Evolutionary conservation across 495 filamentous ascomycete genomes (phyloP), one percentile per base, ranked within the genome.

Genomic region (Talaromyces liani): DNA sequence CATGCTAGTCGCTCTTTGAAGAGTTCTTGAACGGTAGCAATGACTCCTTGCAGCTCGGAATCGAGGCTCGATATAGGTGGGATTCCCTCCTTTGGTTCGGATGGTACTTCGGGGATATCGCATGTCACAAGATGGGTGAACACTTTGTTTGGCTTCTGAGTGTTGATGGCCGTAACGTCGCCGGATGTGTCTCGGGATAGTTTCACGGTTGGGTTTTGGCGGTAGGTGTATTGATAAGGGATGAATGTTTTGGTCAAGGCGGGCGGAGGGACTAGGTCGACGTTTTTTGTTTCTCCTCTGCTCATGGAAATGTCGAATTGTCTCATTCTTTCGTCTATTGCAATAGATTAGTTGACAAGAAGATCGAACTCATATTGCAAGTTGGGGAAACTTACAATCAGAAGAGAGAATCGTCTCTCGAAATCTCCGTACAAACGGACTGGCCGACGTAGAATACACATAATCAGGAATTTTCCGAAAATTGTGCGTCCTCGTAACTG

Each of bases 381-480:
- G 7, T 18, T 60, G 57, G 63, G 36, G 6, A 47, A n/a, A 64
- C 76, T 68, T 72, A 89, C 88, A 85, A 47, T 90, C 79, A 60
- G 87, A 85, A 8, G 86, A 79, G 0, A 91, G 67, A 55, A 92
- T 79, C 18, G 82, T 74, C 2, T 91, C 82, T 45, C 82, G 79
- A 61, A 94, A 84, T 29, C 84, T 83, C 14, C 77, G 78, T 65
- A 88, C 83, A 69, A 96, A 90, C 0, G 77, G 70, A 58, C 85
- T 84, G 1, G 77, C 72, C 3, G 78, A 76, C 4, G 86, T 85
- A 8, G 89, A 85, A 63, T 85, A 90, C 62, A 93, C 89, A 68
- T 92, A 94, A 70, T 97, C 93, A 22, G 86, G 84, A 70, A 87
- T 79, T 9, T 74, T 82, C 76, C 94, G 85, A 72, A 94, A 98